A percentile compares a stretch with the other conserved stretches of the same genome.
Evolutionary conservation across 352 stramenopile species (phyloP).

Genomic region (Globisporangium perplexum): DNA sequence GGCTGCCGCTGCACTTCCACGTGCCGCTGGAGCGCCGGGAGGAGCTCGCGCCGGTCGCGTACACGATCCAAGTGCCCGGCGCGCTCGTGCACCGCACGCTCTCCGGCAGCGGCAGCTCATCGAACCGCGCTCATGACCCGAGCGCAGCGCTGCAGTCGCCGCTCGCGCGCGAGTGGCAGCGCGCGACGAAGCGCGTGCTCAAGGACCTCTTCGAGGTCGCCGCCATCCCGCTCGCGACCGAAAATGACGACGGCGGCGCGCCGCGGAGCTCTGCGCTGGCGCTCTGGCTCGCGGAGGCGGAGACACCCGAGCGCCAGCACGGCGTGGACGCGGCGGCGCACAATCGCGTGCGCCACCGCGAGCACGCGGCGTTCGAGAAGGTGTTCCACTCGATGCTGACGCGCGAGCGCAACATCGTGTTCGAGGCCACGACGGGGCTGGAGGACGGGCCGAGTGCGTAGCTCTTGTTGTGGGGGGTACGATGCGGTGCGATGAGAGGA

Average conservation of each 20-base stretch:
- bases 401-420: constrained; percentile 74
- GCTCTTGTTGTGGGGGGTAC: background rate
- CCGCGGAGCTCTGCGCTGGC: constrained; percentile 30
- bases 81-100: constrained; percentile 53
- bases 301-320: constrained; percentile 26
- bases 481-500: background rate
- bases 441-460: constrained; percentile 61
- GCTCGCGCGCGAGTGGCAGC: constrained; percentile 64
- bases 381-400: constrained; percentile 58
- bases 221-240: constrained; percentile 32
- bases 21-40: constrained; percentile 18
- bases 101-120: constrained; percentile 22
- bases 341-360: constrained; percentile 33
- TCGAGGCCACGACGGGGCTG: constrained; percentile 57
- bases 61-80: constrained; percentile 46
- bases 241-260: constrained; percentile 10
- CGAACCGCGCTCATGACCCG: constrained; percentile 16
- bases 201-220: constrained; percentile 56
- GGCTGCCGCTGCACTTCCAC: constrained; percentile 56
- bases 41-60: constrained; percentile 14
- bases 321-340: constrained; percentile 27
- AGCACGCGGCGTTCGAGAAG: constrained; percentile 53
- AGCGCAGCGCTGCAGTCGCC: constrained; percentile 33
- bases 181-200: constrained; percentile 50
- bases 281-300: constrained; percentile 45